Base-by-base conservation (phyloP, 2,329 filamentous ascomycete species). In the Phialophora chinensis region DNA sequence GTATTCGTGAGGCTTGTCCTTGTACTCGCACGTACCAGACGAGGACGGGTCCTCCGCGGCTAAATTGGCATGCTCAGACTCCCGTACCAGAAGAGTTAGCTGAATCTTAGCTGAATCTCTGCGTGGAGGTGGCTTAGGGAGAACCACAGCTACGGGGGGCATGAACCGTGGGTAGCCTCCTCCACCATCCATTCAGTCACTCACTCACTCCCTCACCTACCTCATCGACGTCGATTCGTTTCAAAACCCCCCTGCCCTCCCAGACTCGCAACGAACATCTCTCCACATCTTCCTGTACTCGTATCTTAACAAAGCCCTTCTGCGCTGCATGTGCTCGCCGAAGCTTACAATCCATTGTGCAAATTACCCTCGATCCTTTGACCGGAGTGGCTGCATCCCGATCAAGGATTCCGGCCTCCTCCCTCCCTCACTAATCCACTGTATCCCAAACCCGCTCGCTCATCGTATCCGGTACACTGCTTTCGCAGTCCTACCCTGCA, bases 101-200 rank as follows among this genome's bases (percentile, higher is more conserved):
- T 50, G 47, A 27, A 50, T 42, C 35, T 42, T 42, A 44, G 38
- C 38, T 23, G 25, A 52, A 29, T 52, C 49, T 29, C 49, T 52
- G 49, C 20, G 49, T 52, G 49, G 49, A 52, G 49, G 25, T 27
- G 49, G 49, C 49, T 27, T 52, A 5, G 23, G 25, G 49, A 11
- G 20, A 52, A 10, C 49, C 49, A 52, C 3, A 25, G 23, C 49
- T 23, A 14, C 14, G 49, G 49, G 47, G 49, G 49, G 23, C 49
- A 52, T 27, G 49, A 52, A 7, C 49, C 33, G 33, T 11, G 49
- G 49, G 10, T 17, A 52, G 49, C 59, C 3, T 38, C 27, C 31
- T 44, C 33, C 49, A 29, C 59, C 59, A 17, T 14, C 14, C 3
- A 42, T 7, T 42, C 38, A 42, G 6, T 42, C 38, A 20, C 2